These are phyloP conservation scores for Aspergillus cristatus DNA, from an alignment of 495 filamentous ascomycete species.

Conservation along the genomic window DNA sequence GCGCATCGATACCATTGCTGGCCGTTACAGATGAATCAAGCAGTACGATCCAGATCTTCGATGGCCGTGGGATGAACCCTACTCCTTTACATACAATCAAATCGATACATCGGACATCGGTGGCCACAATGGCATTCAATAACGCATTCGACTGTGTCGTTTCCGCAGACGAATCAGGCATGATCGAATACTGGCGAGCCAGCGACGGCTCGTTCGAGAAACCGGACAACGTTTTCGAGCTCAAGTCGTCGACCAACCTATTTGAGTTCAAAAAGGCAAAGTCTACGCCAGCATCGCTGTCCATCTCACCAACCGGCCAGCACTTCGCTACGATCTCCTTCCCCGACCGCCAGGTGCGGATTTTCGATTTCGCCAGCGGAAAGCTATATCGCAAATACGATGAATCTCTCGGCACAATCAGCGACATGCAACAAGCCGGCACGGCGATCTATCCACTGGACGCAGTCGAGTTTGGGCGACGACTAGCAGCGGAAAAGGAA, in stretches of 20 bases:
- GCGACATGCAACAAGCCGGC: constrained; percentile 90
- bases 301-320: constrained; percentile 72
- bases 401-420: constrained; percentile 76
- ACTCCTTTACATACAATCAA: constrained; percentile 64
- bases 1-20: constrained; percentile 76
- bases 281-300: constrained; percentile 73
- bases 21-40: constrained; percentile 79
- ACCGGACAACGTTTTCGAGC: constrained; percentile 80
- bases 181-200: constrained; percentile 95
- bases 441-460: constrained; percentile 71
- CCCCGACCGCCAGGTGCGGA: constrained; percentile 81
- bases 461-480: constrained; percentile 83
- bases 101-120: constrained; percentile 65
- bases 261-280: constrained; percentile 98
- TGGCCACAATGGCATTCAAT: constrained; percentile 83
- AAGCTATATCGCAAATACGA: constrained; percentile 91
- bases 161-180: constrained; percentile 81
- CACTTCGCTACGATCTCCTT: constrained; percentile 88
- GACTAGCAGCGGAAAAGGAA: constrained; percentile 80
- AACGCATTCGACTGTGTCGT: constrained; percentile 80
- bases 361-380: constrained; percentile 86
- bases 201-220: constrained; percentile 69
- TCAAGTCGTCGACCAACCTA: constrained; percentile 84
- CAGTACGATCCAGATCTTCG: constrained; percentile 68
- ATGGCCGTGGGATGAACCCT: constrained; percentile 75